A percentile compares a stretch with the other conserved stretches of the same genome.
Conservation (phyloP, 768 basidiomycete genomes). For the Mrakia frigida region DNA sequence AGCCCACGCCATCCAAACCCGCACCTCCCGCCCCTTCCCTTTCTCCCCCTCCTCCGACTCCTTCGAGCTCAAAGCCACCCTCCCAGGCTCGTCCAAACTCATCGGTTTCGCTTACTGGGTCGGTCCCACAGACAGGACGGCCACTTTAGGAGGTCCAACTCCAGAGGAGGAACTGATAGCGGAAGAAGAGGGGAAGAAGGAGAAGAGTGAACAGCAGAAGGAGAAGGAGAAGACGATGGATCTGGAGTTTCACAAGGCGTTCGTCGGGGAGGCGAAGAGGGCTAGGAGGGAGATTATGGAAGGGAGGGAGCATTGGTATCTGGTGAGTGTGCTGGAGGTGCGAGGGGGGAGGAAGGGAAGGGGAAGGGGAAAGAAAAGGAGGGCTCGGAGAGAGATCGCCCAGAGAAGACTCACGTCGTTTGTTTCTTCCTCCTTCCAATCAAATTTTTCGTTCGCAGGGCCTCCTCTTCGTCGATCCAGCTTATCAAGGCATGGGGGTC, state of each 20-base stretch:
- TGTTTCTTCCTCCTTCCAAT: not conserved
- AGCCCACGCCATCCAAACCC: not conserved
- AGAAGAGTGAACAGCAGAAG: not conserved
- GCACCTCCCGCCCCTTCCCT: not conserved
- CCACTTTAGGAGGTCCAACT: not conserved
- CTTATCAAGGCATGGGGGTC: constrained; percentile 8
- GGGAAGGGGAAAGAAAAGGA: too few relatives aligned
- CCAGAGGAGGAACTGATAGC: too few relatives aligned
- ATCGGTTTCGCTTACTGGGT: constrained; percentile 15
- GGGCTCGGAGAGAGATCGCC: too few relatives aligned
- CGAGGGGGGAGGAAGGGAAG: not conserved
- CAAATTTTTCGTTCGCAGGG: not conserved
- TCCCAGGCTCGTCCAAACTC: not conserved
- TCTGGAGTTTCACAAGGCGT: not conserved
- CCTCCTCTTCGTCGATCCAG: constrained; percentile 4
- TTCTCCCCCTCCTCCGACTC: not conserved
- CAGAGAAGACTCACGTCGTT: too few relatives aligned
- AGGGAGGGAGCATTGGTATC: constrained; percentile 15
- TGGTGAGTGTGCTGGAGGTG: not conserved
- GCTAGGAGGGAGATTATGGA: not conserved
- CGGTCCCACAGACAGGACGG: not conserved
- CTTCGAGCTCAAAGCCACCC: not conserved
- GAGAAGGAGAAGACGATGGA: not conserved
- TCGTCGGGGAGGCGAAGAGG: not conserved
- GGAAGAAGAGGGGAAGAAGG: too few relatives aligned